Evolutionary conservation across 140 eudicot species (phyloP), one percentile per base, ranked within the genome.

Genomic region (Artemisia princeps): DNA sequence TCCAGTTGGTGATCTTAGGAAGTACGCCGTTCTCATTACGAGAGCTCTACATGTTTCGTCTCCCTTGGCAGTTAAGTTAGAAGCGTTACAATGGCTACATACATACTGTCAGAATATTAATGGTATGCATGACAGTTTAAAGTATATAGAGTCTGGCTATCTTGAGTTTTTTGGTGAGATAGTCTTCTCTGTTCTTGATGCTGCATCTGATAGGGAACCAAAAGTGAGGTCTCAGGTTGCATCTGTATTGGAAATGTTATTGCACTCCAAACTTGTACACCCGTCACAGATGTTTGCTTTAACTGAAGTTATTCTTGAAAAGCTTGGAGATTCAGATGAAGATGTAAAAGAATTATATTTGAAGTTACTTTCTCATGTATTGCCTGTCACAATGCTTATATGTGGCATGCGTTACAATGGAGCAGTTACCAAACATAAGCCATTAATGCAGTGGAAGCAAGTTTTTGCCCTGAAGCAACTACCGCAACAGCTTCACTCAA

Each of bases 151-250:
- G 57, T 66, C 77, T 79, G 79, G 82, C 24, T 77, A 59, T 76
- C 72, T 62, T 66, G 82, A 80, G 65, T 82, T 79, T 73, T 78
- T 78, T 46, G 79, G 81, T 60, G 81, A 76, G 67, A 72, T 94
- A 77, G 78, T 86, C 33, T 70, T 80, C 70, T 78, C 90, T 50
- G 79, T 85, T 65, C 72, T 88, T 73, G 80, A 76, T 84, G 96
- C 95, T 80, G 96, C 96, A 76, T 88, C 87, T 42, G 96, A 94
- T 58, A 74, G 85, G 71, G 99, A 94, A 84, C 85, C 96, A 75
- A 83, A 82, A 73, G 94, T 88, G 69, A 86, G 99, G 79, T 70
- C 70, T 59, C 90, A 72, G 17, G 94, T 84, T 67, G 80, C 90
- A 55, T 71, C 69, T 26, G 90, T 84, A 62, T 72, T 88, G 62